Conservation (phyloP, 352 stramenopile genomes). For the Globisporangium camurandrum region DNA sequence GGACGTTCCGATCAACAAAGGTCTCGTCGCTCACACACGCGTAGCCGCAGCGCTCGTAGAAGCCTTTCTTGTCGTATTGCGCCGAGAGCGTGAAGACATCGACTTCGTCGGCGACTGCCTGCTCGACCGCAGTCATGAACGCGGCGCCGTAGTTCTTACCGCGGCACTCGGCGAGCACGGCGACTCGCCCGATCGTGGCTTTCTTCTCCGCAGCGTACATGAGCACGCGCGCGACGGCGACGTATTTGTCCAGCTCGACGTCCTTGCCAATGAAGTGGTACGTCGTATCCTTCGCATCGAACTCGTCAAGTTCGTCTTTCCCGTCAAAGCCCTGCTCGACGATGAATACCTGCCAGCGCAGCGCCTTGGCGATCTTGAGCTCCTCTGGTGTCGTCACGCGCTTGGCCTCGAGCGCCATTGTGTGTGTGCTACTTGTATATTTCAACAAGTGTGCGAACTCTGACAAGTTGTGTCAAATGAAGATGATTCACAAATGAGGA, state of each 20-base stretch:
- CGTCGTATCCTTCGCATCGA: conserved; percentile 35
- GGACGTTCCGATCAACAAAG: conserved; percentile 29
- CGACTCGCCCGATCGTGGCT: conserved; percentile 49
- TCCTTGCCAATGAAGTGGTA: conserved; percentile 47
- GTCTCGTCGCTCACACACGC: conserved; percentile 32
- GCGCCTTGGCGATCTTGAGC: conserved; percentile 26
- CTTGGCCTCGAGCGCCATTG: conserved; percentile 29
- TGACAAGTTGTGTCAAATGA: neutral
- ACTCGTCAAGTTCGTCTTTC: conserved; percentile 29
- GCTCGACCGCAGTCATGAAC: conserved; percentile 35
- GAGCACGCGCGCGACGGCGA: conserved; percentile 38
- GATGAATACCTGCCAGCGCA: conserved; percentile 47
- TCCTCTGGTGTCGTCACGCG: conserved; percentile 30
- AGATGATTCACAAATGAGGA: too few relatives aligned
- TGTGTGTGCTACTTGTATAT: neutral
- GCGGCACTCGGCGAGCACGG: conserved; percentile 42
- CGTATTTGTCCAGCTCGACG: conserved; percentile 37
- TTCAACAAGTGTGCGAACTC: neutral
- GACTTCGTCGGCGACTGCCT: conserved; percentile 17
- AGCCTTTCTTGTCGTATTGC: conserved; percentile 38
- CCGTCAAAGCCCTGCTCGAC: conserved; percentile 37
- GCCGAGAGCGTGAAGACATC: conserved; percentile 38
- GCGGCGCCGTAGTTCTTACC: conserved; percentile 41
- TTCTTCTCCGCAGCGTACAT: conserved; percentile 21
- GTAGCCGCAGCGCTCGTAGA: conserved; percentile 69